Evolutionary conservation across 2,329 filamentous ascomycete genomes (phyloP).

Genomic region (Cytospora chrysosperma): DNA sequence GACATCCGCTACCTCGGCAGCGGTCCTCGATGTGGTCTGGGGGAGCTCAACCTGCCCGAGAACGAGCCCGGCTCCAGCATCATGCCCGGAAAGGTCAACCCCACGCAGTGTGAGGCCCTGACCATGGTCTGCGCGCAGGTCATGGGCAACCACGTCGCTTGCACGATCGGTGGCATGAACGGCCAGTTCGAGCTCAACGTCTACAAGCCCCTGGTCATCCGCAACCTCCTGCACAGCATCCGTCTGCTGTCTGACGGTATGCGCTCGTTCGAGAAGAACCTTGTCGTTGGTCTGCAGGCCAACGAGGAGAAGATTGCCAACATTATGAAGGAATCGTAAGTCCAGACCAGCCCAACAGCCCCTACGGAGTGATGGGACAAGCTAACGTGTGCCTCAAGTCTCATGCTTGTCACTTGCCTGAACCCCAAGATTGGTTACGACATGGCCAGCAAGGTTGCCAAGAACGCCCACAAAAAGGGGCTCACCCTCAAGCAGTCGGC

Average conservation of each 20-base stretch:
- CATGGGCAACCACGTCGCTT: constrained; percentile 93
- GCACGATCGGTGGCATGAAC: constrained; percentile 93
- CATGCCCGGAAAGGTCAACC: constrained; percentile 99
- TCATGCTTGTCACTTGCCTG: constrained; percentile 97
- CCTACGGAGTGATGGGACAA: constrained; percentile 14
- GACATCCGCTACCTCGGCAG: constrained; percentile 97
- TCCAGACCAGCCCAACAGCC: constrained; percentile 24
- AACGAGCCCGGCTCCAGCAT: constrained; percentile 98
- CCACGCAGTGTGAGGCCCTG: constrained; percentile 94
- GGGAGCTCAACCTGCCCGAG: constrained; percentile 89
- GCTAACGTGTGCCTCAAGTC: constrained; percentile 47
- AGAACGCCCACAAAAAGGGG: constrained; percentile 99
- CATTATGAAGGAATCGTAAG: constrained; percentile 92
- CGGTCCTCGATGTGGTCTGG: constrained; percentile 91
- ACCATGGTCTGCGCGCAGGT: constrained; percentile 98
- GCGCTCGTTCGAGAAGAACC: constrained; percentile 91
- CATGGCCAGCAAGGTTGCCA: constrained; percentile 94
- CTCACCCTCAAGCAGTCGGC: constrained; percentile 90
- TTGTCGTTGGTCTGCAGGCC: constrained; percentile 82
- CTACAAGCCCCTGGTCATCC: constrained; percentile 95
- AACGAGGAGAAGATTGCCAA: constrained; percentile 89
- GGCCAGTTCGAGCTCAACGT: constrained; percentile 99
- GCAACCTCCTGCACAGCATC: constrained; percentile 90
- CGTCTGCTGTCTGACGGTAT: constrained; percentile 89
- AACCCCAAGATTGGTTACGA: constrained; percentile 98